Evolutionary conservation across 2,329 filamentous ascomycete species (phyloP), one percentile per base, ranked within the genome.

Genomic region (Pseudogymnoascus pannorum): DNA sequence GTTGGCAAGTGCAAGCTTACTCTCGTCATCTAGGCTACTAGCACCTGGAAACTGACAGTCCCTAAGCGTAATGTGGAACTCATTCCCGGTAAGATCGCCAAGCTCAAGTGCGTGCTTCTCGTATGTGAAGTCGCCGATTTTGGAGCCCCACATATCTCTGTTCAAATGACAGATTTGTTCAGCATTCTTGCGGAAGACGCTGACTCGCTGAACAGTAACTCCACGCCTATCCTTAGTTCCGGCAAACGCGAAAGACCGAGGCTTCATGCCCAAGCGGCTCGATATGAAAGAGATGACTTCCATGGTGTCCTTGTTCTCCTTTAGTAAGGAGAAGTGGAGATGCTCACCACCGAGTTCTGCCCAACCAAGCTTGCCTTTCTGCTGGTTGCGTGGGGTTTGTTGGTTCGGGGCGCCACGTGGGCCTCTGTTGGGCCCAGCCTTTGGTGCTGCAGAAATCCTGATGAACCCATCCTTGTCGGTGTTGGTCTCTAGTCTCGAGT

Each of bases 1-100:
- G 71, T 77, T 74, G 59, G 72, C 76, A 69, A 72, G 74, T 68
- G 72, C 75, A 66, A 75, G 73, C 61, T 71, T 79, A 12, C 79
- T 73, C 61, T 79, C 78, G 8, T 86, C 78, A 36, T 81, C 73
- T 58, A 76, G 68, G n/a, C 69, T 68, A 14, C 72, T 70, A 38
- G 78, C 77, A 12, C 74, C 75, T 2, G 73, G 66, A 64, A 94
- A 86, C 58, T 84, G 78, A 70, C 91, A 95, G 69, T 96, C 91
- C 67, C 96, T 90, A 59, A 97, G 81, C 0, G 91, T 93, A 68
- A 99, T 93, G 64, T 88, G 83, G 72, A 99, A 99, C 73, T 97
- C 89, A 68, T 99, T 99, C 12, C 95, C 94, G 4, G 79, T 77
- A 38, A 97, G 82, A 66, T 96, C 88, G 9, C 94, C 94, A 0